Evolutionary conservation across 148 eudicot genomes (phyloP).

Genomic region (Arbutus unedo): DNA sequence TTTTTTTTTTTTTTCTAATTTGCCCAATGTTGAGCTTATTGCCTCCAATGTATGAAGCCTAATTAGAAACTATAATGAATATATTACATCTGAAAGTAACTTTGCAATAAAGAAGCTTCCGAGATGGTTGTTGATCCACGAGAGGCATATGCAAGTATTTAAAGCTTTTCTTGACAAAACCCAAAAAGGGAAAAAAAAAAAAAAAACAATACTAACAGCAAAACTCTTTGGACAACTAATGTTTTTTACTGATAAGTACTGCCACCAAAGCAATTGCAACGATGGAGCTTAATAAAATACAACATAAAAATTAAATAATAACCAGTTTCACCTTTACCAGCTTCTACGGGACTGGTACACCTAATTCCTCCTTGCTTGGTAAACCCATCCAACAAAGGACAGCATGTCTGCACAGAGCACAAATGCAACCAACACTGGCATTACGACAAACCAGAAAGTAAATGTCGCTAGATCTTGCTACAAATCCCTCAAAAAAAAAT

Average conservation of each 20-base stretch:
- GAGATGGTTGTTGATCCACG: neutral
- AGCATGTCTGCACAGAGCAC: conserved; percentile 34
- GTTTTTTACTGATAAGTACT: neutral
- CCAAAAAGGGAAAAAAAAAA: neutral
- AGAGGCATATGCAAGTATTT: neutral
- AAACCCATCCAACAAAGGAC: conserved; percentile 44
- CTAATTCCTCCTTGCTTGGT: conserved; percentile 58
- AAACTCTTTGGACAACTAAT: neutral
- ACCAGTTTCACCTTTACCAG: conserved; percentile 49
- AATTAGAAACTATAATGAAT: neutral
- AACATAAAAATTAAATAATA: neutral
- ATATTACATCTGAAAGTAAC: neutral
- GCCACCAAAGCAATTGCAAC: neutral
- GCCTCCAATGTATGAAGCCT: neutral
- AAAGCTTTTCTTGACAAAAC: neutral
- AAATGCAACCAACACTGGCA: conserved; percentile 5
- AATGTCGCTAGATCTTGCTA: neutral
- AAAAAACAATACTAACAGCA: neutral
- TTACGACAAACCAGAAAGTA: neutral
- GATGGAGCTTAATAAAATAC: neutral
- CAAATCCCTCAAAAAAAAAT: neutral
- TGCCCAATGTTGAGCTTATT: neutral
- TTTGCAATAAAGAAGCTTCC: conserved; percentile 2
- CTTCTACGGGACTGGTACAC: conserved; percentile 50
- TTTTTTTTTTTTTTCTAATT: neutral